Conservation (phyloP, 371 early-diverging fungal species). For the Chytridium lagenaria region DNA sequence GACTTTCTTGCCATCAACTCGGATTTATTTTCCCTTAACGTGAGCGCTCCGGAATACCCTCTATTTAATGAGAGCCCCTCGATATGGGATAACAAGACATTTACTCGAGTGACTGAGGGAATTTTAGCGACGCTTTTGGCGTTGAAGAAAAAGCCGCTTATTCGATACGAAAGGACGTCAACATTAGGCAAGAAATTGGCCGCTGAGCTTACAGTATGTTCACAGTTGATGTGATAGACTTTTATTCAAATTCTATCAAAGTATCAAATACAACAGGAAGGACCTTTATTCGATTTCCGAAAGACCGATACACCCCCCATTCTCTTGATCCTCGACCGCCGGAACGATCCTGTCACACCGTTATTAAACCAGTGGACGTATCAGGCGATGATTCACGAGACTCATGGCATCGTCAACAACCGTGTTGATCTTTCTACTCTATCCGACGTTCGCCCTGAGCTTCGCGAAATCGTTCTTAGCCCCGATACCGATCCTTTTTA, state of each 20-base stretch:
- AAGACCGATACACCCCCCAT: constrained; percentile 83
- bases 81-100: constrained; percentile 78
- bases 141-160: constrained; percentile 87
- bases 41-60: constrained; percentile 63
- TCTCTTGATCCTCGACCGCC: constrained; percentile 91
- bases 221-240: constrained; percentile 25
- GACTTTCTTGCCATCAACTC: constrained; percentile 88
- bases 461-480: constrained; percentile 87
- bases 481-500: constrained; percentile 85
- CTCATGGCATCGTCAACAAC: constrained; percentile 93
- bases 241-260: constrained; percentile 30
- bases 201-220: constrained; percentile 73
- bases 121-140: constrained; percentile 78
- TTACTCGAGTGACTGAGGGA: constrained; percentile 79
- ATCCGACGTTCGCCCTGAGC: constrained; percentile 74
- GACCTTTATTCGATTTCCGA: constrained; percentile 82
- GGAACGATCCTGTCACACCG: constrained; percentile 97
- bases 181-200: constrained; percentile 83
- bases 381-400: constrained; percentile 98
- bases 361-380: constrained; percentile 98
- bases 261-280: constrained; percentile 82
- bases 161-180: constrained; percentile 84
- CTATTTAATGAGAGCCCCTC: constrained; percentile 71
- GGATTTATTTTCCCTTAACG: constrained; percentile 81
- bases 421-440: constrained; percentile 87